Evolutionary conservation across 2,329 filamentous ascomycete species (phyloP), one percentile per base, ranked within the genome.

Genomic region (Tolypocladium ophioglossoides): DNA sequence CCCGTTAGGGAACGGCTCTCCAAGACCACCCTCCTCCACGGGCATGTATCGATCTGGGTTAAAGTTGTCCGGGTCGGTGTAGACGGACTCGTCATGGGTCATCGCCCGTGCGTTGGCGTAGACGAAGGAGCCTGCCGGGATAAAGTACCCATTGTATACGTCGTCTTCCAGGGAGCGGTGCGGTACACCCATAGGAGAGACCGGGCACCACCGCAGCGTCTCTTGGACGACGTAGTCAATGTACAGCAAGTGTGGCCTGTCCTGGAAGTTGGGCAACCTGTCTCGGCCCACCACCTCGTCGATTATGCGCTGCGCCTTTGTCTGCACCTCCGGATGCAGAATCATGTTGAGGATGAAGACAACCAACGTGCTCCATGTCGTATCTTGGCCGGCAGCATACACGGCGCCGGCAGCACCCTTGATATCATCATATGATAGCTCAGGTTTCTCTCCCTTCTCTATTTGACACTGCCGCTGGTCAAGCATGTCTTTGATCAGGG

Each of bases 141-240:
- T 82, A 55, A 75, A 73, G 65, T 79, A 78, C 37, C 74, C 79
- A 22, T 77, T 69, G 61, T 83, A 84, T 12, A 75, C 68, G 54
- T 84, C 81, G 50, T 84, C 80, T 49, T 75, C 64, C 1, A 77
- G 69, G 16, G 77, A 72, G 47, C 68, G 72, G 62, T 84, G 81
- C 2, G 81, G 80, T 38, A 84, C 75, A 3, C 75, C 77, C 2
- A 78, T 63, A 1, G 76, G 75, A 14, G 70, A 72, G 4, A 78
- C 63, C 5, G 76, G 75, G 32, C 65, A 66, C 69, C 71, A 75
- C 24, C 76, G 69, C 39, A 71, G 65, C 10, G 70, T 70, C 56
- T 80, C 77, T 52, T 77, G 68, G 11, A 79, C 62, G n/a, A 78
- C 65, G 47, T 66, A 65, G 52, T 76, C 70, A 32, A 80, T 64